Base-by-base conservation (phyloP, 345 rosid genomes). In the Carallia pectinifolia region DNA sequence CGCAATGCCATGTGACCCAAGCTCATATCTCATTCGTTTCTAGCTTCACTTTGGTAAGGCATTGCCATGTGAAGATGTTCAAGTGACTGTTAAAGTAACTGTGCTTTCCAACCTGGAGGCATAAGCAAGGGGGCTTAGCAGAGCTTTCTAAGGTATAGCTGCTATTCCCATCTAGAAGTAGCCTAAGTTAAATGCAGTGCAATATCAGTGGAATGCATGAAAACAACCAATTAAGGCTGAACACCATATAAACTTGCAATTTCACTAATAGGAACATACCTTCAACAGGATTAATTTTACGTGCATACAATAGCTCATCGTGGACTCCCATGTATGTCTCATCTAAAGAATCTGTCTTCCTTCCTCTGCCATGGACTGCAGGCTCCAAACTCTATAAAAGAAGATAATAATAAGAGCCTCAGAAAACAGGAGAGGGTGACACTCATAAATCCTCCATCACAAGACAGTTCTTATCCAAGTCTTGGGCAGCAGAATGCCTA, bases 241-340 rank as follows among this genome's bases (percentile, higher is more conserved):
- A 44, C 15, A 44, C 48, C 16, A 10, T 12, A 44, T 10, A 44
- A 44, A 44, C 4, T 44, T 44, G 12, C 10, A 44, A 44, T 44
- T 44, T 44, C 15, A 10, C 12, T 2, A 2, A 19, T 27, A 15
- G 15, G 15, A 55, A 17, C 47, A 30, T 64, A 91, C 98, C 98
- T 86, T 89, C 90, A 8, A 93, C 84, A 53, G 98, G 98, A 71
- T 85, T 81, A 52, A 81, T 79, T 80, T 93, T 93, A 65, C 98
- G 94, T 67, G 97, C 98, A 87, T 93, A 93, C 52, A 93, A 74
- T 63, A 88, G 82, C 73, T 88, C 77, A 67, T 91, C 88, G 48
- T 87, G 81, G 54, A 93, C 97, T 29, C 98, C 98, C 38, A 93
- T 76, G 76, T 93, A 91, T 30, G 84, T 87, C 76, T 93, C 98